These are phyloP conservation scores for Microcyclospora pomicola DNA, from an alignment of 2,329 filamentous ascomycete species.

Conservation along the genomic window DNA sequence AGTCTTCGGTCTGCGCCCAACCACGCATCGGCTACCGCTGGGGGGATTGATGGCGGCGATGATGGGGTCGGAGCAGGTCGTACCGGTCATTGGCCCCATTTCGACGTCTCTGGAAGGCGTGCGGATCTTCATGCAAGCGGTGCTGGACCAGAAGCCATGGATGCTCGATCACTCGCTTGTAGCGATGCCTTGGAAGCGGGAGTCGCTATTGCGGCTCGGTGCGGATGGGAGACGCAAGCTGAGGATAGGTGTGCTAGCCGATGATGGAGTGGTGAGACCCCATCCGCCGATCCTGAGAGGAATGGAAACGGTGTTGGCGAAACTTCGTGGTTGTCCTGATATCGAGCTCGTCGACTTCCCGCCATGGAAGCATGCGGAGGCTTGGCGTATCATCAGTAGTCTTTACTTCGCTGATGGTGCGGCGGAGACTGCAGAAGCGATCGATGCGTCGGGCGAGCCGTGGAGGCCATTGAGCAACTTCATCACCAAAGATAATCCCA, in stretches of 20 bases:
- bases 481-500: constrained; percentile 43
- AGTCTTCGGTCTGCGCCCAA: constrained; percentile 32
- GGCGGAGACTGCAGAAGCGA: constrained; percentile 35
- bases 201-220: constrained; percentile 9
- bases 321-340: constrained; percentile 31
- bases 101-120: constrained; percentile 40
- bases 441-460: constrained; percentile 44
- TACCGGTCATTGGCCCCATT: constrained; percentile 40
- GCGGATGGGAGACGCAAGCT: constrained; percentile 26
- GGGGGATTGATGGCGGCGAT: constrained; percentile 30
- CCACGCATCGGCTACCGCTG: constrained; percentile 29
- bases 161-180: constrained; percentile 42
- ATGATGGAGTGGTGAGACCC: constrained; percentile 50
- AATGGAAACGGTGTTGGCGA: constrained; percentile 32
- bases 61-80: constrained; percentile 33
- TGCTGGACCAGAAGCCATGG: constrained; percentile 44
- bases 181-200: constrained; percentile 41
- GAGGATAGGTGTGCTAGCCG: constrained; percentile 48
- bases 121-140: constrained; percentile 38
- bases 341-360: constrained; percentile 41
- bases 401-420: constrained; percentile 50
- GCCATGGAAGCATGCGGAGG: constrained; percentile 36
- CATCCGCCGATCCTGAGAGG: constrained; percentile 52
- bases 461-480: constrained; percentile 44
- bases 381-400: constrained; percentile 32